Evolutionary conservation across 2,329 filamentous ascomycete genomes (phyloP).

Genomic region (Penicillium sp.): DNA sequence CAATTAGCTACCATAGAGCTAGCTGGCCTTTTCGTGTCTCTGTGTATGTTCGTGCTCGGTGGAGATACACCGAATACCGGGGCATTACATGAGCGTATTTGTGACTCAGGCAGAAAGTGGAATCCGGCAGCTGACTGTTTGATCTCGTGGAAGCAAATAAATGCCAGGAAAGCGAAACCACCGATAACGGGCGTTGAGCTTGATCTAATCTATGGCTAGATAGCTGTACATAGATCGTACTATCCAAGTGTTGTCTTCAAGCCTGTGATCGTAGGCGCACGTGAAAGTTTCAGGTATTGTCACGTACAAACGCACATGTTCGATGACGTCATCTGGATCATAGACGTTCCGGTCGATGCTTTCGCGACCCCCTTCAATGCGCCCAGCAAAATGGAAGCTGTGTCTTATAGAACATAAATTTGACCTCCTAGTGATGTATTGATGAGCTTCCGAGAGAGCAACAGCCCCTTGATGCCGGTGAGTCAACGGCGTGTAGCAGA

Average conservation of each 20-base stretch:
- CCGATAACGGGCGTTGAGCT: background rate
- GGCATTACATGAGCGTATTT: conserved; percentile 22
- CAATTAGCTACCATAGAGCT: background rate
- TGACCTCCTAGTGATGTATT: background rate
- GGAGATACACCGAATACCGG: conserved; percentile 26
- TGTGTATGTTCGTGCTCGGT: conserved; percentile 4
- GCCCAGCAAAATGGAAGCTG: background rate
- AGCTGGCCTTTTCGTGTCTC: background rate
- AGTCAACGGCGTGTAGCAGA: background rate
- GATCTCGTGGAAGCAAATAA: background rate
- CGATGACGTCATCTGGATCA: conserved; percentile 20
- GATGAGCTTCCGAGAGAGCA: conserved; percentile 13
- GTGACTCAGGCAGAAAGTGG: conserved; percentile 17
- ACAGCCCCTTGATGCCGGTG: background rate
- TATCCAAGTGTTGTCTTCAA: background rate
- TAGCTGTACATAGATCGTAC: background rate
- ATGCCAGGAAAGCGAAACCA: background rate
- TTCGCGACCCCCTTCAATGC: background rate
- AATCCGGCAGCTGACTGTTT: background rate
- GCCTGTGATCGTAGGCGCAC: conserved; percentile 11
- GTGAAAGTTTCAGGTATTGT: conserved; percentile 25
- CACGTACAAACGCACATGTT: conserved; percentile 17
- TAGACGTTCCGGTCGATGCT: conserved; percentile 9
- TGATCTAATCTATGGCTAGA: background rate
- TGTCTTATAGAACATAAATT: background rate